Base-by-base conservation (phyloP, 257 asterid genomes). In the Paraleonurus japonicus region DNA sequence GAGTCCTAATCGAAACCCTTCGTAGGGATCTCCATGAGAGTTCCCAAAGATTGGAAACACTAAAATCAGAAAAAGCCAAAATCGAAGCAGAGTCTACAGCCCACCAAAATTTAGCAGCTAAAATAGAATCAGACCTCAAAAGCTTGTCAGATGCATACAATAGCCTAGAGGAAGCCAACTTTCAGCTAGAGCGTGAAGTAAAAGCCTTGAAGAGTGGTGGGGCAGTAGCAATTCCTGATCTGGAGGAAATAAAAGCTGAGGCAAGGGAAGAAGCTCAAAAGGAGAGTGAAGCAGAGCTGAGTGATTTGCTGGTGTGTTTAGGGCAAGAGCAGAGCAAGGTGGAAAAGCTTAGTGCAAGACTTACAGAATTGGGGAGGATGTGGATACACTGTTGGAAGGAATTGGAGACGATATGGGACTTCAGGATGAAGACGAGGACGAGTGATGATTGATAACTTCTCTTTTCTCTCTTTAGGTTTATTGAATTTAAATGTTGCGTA, bases 291-390 rank as follows among this genome's bases (percentile, higher is more conserved):
- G 90, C 83, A 32, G 99, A 94, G 61, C 72, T 91, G 73, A 85
- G 75, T 4, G 98, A 94, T 76, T 83, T 94, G 87, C 84, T 94
- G 0, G 99, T 94, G 47, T 94, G 99, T 63, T 96, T 94, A 2
- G 99, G 99, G 69, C 99, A 94, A 81, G 99, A 94, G 64, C 99
- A 94, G 81, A 94, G 93, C 81, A 94, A 87, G 82, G 98, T 86
- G 73, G 96, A 94, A 79, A 91, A 74, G 79, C 96, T 94, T 8
- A 81, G 92, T 54, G 80, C 79, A 43, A 87, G 86, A 76, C 74
- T 94, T n/a, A 26, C 67, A 47, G 96, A 93, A 66, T 69, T 93
- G 73, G 97, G 96, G 97, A 80, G 73, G 95, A 93, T 75, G 95
- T 90, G 0, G 97, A 88, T 28, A 70, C 72, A 50, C 78, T 93